Percentiles rank a stretch among this genome's conserved stretches.
phyloP scores from a whole-genome alignment of 768 basidiomycete genomes.

The Xerocomellus intermedius region DNA sequence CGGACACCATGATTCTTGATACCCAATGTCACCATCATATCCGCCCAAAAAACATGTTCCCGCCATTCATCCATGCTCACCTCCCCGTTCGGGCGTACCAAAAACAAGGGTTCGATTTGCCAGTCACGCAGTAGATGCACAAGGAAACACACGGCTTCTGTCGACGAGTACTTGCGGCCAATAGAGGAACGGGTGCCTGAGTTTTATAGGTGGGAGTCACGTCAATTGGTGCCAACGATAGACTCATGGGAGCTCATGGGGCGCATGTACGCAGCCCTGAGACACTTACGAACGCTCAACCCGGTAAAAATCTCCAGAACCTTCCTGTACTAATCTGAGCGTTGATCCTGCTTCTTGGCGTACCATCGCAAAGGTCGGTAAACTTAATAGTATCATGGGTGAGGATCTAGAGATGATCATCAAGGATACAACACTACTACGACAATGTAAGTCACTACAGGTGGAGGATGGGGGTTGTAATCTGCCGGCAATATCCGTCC shows the following conservation, averaged over 20 bases:
- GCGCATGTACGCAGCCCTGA: too few relatives aligned
- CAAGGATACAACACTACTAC: too few relatives aligned
- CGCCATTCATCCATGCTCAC: conserved; percentile 15
- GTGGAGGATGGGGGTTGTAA: too few relatives aligned
- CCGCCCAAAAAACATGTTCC: conserved; percentile 13
- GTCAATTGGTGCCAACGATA: background rate
- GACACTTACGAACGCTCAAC: conserved; percentile 18
- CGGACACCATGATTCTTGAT: conserved; percentile 13
- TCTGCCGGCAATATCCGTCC: too few relatives aligned
- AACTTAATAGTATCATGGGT: conserved; percentile 32
- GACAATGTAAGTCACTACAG: too few relatives aligned
- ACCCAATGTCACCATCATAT: conserved; percentile 13
- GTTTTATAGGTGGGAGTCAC: background rate
- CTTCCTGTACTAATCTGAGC: background rate
- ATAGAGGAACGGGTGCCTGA: conserved; percentile 50
- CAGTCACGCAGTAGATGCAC: conserved; percentile 50
- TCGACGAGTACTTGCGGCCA: conserved; percentile 52
- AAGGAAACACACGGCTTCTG: conserved; percentile 54
- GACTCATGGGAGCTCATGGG: background rate
- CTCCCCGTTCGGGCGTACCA: background rate
- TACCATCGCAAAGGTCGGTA: conserved; percentile 42
- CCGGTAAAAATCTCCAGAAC: conserved; percentile 7
- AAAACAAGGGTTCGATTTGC: conserved; percentile 44
- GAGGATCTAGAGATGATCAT: conserved; percentile 39
- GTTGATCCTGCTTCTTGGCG: conserved; percentile 4